Percentiles rank a stretch among this genome's conserved stretches.
Conservation (phyloP, 139 green algal genomes). For the Limnomonas spitsbergensis region DNA sequence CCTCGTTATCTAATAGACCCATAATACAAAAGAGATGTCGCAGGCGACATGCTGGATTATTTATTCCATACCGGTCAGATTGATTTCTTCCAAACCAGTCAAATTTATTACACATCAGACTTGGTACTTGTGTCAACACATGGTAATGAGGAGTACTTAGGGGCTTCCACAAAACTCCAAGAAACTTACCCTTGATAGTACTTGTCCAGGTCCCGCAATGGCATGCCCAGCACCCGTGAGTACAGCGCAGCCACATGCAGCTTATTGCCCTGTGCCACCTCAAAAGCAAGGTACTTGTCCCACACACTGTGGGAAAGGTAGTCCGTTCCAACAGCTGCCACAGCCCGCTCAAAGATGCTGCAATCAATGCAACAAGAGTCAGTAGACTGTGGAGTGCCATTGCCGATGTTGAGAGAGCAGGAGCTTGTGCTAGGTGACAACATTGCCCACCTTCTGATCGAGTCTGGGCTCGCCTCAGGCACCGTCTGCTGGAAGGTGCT, state of each 20-base stretch:
- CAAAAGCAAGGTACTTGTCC: conserved; percentile 75
- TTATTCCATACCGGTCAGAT: too few relatives aligned
- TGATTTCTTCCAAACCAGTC: too few relatives aligned
- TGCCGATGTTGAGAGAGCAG: too few relatives aligned
- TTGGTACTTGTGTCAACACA: too few relatives aligned
- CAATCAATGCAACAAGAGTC: not conserved
- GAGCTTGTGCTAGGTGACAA: too few relatives aligned
- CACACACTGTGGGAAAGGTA: conserved; percentile 67
- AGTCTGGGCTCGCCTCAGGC: conserved; percentile 32
- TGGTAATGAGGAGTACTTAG: too few relatives aligned
- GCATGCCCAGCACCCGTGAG: conserved; percentile 52
- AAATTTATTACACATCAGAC: too few relatives aligned
- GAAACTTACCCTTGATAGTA: conserved; percentile 44
- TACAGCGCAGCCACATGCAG: conserved; percentile 56
- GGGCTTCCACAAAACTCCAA: too few relatives aligned
- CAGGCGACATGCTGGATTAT: too few relatives aligned
- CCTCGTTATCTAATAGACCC: too few relatives aligned
- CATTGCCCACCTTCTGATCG: conserved; percentile 61
- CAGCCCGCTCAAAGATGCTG: conserved; percentile 74
- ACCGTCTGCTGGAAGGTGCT: conserved; percentile 37
- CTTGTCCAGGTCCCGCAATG: conserved; percentile 61
- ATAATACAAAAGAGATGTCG: too few relatives aligned
- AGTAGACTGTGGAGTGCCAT: not conserved
- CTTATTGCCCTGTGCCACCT: conserved; percentile 34
- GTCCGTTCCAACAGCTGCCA: conserved; percentile 61